Percentiles rank a stretch among this genome's conserved stretches.
Evolutionary conservation across 2,329 filamentous ascomycete genomes (phyloP).

Genomic region (Helotiales sp.): DNA sequence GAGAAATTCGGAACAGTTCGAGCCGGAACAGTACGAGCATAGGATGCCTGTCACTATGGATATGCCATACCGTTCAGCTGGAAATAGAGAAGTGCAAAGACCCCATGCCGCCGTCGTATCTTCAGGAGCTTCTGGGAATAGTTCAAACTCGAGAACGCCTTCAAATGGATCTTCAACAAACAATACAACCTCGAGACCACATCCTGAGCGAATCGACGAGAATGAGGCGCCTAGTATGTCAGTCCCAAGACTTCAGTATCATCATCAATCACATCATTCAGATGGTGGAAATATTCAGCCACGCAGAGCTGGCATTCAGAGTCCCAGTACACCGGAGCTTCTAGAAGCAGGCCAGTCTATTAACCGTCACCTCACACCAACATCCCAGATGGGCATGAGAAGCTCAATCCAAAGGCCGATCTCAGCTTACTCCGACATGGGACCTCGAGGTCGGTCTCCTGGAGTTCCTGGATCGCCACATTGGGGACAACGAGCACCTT

Average conservation of each 20-base stretch:
- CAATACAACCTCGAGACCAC: conserved; percentile 1
- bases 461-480: conserved; percentile 29
- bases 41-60: conserved; percentile 23
- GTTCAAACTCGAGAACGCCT: conserved; percentile 22
- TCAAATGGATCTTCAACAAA: conserved; percentile 22
- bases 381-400: conserved; percentile 50
- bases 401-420: conserved; percentile 66
- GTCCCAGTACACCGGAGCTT: conserved; percentile 18
- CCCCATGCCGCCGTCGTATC: conserved; percentile 34
- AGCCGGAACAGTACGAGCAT: conserved; percentile 13
- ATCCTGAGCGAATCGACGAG: conserved; percentile 26
- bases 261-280: conserved; percentile 49
- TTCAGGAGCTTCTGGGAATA: conserved; percentile 21
- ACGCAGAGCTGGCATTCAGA: conserved; percentile 16
- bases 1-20: conserved; percentile 17
- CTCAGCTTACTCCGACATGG: conserved; percentile 77
- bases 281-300: conserved; percentile 37
- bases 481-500: conserved; percentile 32
- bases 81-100: conserved; percentile 30
- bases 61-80: conserved; percentile 32
- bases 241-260: conserved; percentile 62
- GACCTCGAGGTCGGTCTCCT: conserved; percentile 60
- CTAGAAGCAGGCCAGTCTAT: conserved; percentile 51
- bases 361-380: conserved; percentile 64
- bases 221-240: conserved; percentile 16